phyloP scores from a whole-genome alignment of 306 rosid species.

The Cyclanthera cordifolia region DNA sequence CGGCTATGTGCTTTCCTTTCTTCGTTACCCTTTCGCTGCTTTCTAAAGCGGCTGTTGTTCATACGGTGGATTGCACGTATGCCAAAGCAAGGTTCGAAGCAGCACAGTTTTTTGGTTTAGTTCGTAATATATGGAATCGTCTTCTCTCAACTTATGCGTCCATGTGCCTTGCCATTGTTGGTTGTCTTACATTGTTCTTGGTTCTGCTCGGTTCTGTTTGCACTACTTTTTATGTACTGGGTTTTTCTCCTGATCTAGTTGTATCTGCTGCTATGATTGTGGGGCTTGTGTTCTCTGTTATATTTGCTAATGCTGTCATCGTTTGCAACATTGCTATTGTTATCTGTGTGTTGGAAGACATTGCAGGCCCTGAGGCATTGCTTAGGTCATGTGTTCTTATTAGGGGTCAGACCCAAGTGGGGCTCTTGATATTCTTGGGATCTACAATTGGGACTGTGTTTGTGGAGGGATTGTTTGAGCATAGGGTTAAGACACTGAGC shows the following conservation, averaged over 20 bases:
- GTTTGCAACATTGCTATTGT: constrained; percentile 69
- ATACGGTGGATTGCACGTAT: constrained; percentile 77
- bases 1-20: constrained; percentile 55
- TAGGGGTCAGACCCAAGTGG: constrained; percentile 87
- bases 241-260: constrained; percentile 35
- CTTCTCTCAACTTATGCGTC: constrained; percentile 54
- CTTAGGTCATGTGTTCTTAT: constrained; percentile 54
- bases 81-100: constrained; percentile 50
- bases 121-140: constrained; percentile 65
- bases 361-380: constrained; percentile 85
- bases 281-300: constrained; percentile 55
- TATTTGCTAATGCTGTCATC: constrained; percentile 76
- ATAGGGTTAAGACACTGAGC: constrained; percentile 85
- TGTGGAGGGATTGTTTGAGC: constrained; percentile 89
- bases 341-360: constrained; percentile 76
- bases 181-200: constrained; percentile 59
- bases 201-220: constrained; percentile 61
- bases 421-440: constrained; percentile 68
- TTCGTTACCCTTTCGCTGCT: constrained; percentile 47
- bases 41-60: constrained; percentile 72
- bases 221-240: constrained; percentile 44
- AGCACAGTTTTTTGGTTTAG: constrained; percentile 39
- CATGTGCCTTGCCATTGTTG: constrained; percentile 47
- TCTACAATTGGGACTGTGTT: constrained; percentile 82
- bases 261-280: constrained; percentile 52